Base-by-base conservation (phyloP, 306 rosid species). In the Abrus precatorius region DNA sequence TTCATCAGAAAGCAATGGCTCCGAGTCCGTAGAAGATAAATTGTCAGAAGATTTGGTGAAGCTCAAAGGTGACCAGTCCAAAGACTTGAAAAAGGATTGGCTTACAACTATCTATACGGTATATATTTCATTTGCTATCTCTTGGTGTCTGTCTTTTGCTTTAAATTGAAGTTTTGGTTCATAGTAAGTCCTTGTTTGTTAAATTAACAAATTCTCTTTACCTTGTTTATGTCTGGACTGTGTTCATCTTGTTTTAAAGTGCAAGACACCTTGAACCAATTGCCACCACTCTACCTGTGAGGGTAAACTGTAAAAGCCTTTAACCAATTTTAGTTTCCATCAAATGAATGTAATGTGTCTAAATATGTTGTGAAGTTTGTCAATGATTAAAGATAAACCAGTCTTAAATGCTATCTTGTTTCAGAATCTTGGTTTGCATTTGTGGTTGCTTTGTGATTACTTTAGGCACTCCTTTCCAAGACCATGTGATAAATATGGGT, bases 1-100 rank as follows among this genome's bases (percentile, higher is more conserved):
- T 76, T 76, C 90, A 59, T 49, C 84, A 3, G 82, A 69, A 47
- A 48, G 12, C 62, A 56, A 76, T 65, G 85, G 53, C 64, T 76
- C 69, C 10, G 87, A 84, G 53, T 41, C 30, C 62, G 6, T 61
- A 62, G 80, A 82, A 66, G 89, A 81, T 78, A 69, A 79, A 38
- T 66, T 69, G 45, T 49, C 90, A 11, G 82, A 78, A 72, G 87
- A 88, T 75, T 72, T 79, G 55, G 77, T 55, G 41, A 69, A 77
- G 77, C 66, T 71, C 41, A 49, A 76, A 50, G 69, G 14, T 9
- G 74, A 81, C 56, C 70, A 40, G 52, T 41, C 79, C 76, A 47
- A 84, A 30, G 62, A 81, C 32, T 55, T 52, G 57, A 68, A 53
- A 14, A 84, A 72, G 43, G 82, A 86, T 79, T 84, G 90, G 88